These are phyloP conservation scores for Kitagawia praeruptora DNA, from an alignment of 129 eudicot genomes.

Conservation along the genomic window DNA sequence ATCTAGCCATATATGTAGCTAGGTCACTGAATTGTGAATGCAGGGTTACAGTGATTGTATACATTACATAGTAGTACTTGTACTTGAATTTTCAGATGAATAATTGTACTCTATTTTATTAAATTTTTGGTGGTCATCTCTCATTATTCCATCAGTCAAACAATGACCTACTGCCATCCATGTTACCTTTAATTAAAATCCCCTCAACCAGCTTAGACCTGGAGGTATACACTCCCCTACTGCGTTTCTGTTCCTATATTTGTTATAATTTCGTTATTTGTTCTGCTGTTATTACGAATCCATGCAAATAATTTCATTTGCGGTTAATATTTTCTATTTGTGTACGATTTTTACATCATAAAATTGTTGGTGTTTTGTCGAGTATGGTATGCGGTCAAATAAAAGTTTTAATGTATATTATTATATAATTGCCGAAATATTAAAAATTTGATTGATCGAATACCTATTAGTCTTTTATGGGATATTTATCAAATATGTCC, in stretches of 20 bases:
- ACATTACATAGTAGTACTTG: background rate
- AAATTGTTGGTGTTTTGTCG: no score
- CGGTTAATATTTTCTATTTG: no score
- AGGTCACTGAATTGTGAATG: slow-evolving; percentile 1
- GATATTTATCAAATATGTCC: no score
- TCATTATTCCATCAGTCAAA: background rate
- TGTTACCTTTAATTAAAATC: background rate
- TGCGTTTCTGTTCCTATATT: no score
- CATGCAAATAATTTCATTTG: background rate
- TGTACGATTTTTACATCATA: no score
- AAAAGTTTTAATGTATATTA: no score
- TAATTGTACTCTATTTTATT: background rate
- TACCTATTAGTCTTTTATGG: no score
- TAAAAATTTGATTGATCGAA: no score
- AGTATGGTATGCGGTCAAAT: no score
- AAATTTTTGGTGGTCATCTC: background rate
- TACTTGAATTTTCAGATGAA: background rate
- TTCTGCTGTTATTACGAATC: no score
- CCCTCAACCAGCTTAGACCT: background rate
- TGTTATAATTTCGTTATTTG: no score
- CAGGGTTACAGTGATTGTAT: background rate
- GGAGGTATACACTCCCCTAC: background rate
- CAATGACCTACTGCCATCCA: background rate
- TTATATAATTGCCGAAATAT: no score
- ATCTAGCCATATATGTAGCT: background rate